A percentile compares a stretch with the other conserved stretches of the same genome.
Evolutionary conservation across 306 rosid genomes (phyloP).

Genomic region (Castanea crenata): DNA sequence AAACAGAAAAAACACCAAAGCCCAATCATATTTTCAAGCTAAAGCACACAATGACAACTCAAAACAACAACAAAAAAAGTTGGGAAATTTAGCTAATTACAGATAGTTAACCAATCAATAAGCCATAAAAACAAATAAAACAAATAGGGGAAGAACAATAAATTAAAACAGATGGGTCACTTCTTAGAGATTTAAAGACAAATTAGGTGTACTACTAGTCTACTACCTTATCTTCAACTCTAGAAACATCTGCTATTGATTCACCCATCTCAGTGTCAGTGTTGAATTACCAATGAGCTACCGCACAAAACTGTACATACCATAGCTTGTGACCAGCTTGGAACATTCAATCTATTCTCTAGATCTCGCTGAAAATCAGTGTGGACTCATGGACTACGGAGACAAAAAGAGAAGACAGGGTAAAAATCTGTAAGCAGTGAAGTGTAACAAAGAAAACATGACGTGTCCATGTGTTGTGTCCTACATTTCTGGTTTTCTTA

Average conservation of each 20-base stretch:
- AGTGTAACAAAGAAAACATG: slow-evolving; percentile 30
- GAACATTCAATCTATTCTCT: slow-evolving; percentile 25
- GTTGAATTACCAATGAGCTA: slow-evolving; percentile 28
- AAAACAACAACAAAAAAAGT: slow-evolving; percentile 21
- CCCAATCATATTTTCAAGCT: slow-evolving; percentile 23
- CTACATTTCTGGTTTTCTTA: slow-evolving; percentile 3
- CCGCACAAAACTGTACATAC: slow-evolving; percentile 15
- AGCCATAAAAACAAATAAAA: slow-evolving; percentile 7
- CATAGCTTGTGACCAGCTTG: slow-evolving; percentile 27
- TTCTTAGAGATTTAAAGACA: slow-evolving; percentile 25
- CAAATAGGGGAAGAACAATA: slow-evolving; percentile 17
- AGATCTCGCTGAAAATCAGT: slow-evolving; percentile 43
- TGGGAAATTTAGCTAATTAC: slow-evolving; percentile 13
- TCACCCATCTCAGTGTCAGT: slow-evolving; percentile 42
- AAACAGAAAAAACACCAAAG: slow-evolving; percentile 29
- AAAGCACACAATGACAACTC: slow-evolving; percentile 34
- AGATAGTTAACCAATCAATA: slow-evolving; percentile 2
- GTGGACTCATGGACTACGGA: slow-evolving; percentile 20
- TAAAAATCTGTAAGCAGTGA: slow-evolving; percentile 28
- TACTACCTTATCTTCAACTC: slow-evolving; percentile 56
- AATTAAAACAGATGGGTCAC: slow-evolving; percentile 5
- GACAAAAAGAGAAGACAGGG: slow-evolving; percentile 42
- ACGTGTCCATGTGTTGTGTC: slow-evolving; percentile 39
- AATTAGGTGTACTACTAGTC: slow-evolving; percentile 1
- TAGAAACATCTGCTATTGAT: slow-evolving; percentile 46